Conservation (phyloP, 202 grass and related monocot species). For the Saccharum hybrid region DNA sequence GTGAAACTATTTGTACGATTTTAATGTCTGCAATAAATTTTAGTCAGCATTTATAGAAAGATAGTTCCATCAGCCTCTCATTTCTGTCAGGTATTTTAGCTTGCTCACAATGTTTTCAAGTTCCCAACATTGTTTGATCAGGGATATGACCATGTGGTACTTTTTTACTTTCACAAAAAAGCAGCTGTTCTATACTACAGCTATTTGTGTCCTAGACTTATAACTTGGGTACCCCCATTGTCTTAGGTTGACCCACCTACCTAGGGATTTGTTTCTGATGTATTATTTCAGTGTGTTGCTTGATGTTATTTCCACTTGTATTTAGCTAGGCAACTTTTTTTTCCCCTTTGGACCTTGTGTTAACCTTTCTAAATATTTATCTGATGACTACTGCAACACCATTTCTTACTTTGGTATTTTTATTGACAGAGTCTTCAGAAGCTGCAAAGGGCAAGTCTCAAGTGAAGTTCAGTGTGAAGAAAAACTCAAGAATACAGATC, state of each 20-base stretch:
- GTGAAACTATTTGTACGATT: background rate
- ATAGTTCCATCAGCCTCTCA: background rate
- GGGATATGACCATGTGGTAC: background rate
- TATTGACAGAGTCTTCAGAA: conserved; percentile 47
- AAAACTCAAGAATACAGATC: conserved; percentile 66
- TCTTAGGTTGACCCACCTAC: background rate
- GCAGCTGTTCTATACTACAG: background rate
- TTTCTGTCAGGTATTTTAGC: background rate
- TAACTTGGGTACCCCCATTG: background rate
- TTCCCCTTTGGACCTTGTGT: background rate
- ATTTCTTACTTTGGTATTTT: conserved; percentile 25
- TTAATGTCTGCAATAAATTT: background rate
- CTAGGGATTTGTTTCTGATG: background rate
- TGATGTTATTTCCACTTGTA: background rate
- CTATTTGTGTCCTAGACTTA: background rate
- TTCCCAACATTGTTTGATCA: background rate
- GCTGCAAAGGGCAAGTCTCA: conserved; percentile 51
- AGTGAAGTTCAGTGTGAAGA: conserved; percentile 66
- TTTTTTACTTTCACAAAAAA: background rate
- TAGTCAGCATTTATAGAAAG: background rate
- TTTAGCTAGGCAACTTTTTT: background rate
- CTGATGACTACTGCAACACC: background rate
- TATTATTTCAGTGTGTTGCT: conserved; percentile 1
- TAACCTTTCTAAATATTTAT: background rate
- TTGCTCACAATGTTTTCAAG: background rate